Conservation (phyloP, 257 asterid genomes). For the Solanum tacnaense region DNA sequence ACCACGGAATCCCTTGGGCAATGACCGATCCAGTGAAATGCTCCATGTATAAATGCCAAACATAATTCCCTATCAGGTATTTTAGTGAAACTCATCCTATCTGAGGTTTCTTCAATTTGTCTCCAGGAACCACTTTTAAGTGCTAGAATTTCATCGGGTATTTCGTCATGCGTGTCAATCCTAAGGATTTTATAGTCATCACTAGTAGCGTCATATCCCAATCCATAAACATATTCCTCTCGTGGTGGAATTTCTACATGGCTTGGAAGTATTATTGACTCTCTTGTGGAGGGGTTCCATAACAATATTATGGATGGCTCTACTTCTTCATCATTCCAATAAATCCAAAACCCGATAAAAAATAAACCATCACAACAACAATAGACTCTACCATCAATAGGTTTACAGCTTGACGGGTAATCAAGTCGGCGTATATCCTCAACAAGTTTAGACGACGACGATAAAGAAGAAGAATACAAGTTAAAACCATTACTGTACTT, state of each 20-base stretch:
- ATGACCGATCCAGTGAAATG: neutral
- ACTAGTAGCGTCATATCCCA: neutral
- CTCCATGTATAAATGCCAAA: neutral
- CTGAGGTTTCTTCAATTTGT: neutral
- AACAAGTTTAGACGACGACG: neutral
- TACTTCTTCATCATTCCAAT: neutral
- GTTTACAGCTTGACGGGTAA: neutral
- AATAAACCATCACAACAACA: neutral
- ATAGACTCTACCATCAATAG: neutral
- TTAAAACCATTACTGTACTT: neutral
- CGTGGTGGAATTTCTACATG: neutral
- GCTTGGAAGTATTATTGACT: neutral
- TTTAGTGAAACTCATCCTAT: neutral
- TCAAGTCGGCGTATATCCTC: neutral
- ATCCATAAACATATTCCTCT: neutral
- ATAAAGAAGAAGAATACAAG: neutral
- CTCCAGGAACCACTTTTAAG: neutral
- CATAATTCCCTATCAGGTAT: neutral
- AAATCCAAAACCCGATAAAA: neutral
- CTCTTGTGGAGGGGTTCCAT: neutral
- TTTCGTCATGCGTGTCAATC: neutral
- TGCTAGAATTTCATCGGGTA: neutral
- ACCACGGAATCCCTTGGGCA: neutral
- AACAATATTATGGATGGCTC: neutral
- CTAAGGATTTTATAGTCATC: neutral